phyloP scores from a whole-genome alignment of 164 flowering plant species.

The Annona cherimola region DNA sequence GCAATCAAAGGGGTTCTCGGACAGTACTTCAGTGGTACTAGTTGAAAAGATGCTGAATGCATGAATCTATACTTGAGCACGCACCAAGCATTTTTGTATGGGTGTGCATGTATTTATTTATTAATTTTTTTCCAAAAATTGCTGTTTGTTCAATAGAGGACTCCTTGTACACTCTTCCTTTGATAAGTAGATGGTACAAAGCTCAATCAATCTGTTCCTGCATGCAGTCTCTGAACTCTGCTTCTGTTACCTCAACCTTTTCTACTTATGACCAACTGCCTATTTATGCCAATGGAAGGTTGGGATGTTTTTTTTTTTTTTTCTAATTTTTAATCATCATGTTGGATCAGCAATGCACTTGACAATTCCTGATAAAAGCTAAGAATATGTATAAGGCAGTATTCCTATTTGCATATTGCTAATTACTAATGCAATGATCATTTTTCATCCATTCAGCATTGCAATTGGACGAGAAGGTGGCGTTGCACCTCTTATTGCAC shows the following conservation, averaged over 20 bases:
- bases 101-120: too few relatives aligned
- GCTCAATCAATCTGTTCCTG: not conserved
- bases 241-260: not conserved
- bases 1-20: too few relatives aligned
- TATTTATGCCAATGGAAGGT: not conserved
- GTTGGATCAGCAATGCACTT: not conserved
- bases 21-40: too few relatives aligned
- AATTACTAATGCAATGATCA: slow-evolving; percentile 4
- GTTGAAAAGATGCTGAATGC: too few relatives aligned
- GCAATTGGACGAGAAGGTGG: slow-evolving; percentile 99
- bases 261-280: not conserved
- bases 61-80: too few relatives aligned
- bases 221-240: not conserved
- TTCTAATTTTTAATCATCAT: not conserved
- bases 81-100: too few relatives aligned
- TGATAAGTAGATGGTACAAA: too few relatives aligned
- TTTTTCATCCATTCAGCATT: slow-evolving; percentile 44
- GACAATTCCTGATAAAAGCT: not conserved
- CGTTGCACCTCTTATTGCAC: slow-evolving; percentile 82
- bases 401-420: not conserved
- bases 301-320: not conserved
- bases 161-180: too few relatives aligned
- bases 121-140: too few relatives aligned
- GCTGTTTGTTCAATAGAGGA: too few relatives aligned
- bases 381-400: not conserved